Conservation (phyloP, 495 filamentous ascomycete genomes). For the Delitschia confertaspora region DNA sequence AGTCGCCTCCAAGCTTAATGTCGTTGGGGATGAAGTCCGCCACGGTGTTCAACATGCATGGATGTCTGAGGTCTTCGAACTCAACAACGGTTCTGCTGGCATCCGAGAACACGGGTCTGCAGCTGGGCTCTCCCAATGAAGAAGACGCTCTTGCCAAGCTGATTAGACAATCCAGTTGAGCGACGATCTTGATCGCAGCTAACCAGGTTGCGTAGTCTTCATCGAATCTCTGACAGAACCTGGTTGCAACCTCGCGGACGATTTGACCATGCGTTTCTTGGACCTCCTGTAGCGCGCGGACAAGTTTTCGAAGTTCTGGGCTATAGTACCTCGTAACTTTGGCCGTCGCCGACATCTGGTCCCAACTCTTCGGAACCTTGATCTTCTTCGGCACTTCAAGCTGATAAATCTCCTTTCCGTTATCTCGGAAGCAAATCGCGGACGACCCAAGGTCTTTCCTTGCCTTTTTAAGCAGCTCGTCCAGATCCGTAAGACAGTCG, state of each 20-base stretch:
- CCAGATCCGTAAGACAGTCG: conserved; percentile 59
- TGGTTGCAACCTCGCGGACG: conserved; percentile 71
- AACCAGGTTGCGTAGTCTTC: conserved; percentile 82
- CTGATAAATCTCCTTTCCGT: conserved; percentile 95
- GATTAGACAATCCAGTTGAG: conserved; percentile 92
- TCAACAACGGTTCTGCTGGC: conserved; percentile 75
- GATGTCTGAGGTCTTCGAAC: conserved; percentile 87
- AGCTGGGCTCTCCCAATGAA: conserved; percentile 75
- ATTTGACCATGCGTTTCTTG: conserved; percentile 93
- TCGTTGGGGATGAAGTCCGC: conserved; percentile 97
- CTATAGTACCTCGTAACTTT: conserved; percentile 94
- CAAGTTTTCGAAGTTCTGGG: conserved; percentile 66
- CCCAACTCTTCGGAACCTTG: conserved; percentile 81
- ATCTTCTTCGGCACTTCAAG: conserved; percentile 81
- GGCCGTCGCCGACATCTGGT: conserved; percentile 90
- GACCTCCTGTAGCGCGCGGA: conserved; percentile 80
- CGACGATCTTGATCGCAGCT: conserved; percentile 71
- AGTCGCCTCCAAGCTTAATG: conserved; percentile 71
- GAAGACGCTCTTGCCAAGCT: conserved; percentile 81
- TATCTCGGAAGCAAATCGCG: conserved; percentile 74
- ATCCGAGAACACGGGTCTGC: conserved; percentile 78
- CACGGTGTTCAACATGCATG: conserved; percentile 81
- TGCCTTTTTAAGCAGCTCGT: conserved; percentile 59
- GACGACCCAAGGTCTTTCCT: conserved; percentile 56
- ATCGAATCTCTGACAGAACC: conserved; percentile 84